phyloP scores from a whole-genome alignment of 805 yeast species.

The Wickerhamiella australiensis region DNA sequence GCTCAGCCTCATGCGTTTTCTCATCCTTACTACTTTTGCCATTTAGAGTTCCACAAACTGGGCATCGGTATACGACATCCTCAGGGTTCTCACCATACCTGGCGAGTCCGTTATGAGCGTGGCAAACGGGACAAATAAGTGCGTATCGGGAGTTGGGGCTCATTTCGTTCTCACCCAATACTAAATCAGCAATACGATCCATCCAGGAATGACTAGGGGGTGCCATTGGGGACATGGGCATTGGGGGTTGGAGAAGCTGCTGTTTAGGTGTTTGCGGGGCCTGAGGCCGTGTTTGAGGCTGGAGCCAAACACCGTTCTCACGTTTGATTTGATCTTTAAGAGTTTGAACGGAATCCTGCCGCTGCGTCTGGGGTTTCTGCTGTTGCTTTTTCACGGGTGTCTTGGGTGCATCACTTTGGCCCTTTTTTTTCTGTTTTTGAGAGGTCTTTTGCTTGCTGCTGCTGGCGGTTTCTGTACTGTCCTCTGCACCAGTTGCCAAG shows the following conservation, averaged over 20 bases:
- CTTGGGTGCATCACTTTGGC: not conserved
- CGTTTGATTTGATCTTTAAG: not conserved
- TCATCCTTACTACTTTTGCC: conserved; percentile 5
- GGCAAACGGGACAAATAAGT: conserved; percentile 55
- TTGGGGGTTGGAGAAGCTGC: not conserved
- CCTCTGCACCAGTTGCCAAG: conserved; percentile 49
- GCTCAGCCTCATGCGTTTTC: not conserved
- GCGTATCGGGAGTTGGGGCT: conserved; percentile 54
- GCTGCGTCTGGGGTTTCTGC: not conserved
- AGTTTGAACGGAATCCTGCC: no score
- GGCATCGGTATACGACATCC: conserved; percentile 47
- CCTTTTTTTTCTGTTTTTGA: not conserved
- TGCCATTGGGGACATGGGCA: not conserved
- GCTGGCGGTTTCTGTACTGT: not conserved
- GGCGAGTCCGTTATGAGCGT: conserved; percentile 67
- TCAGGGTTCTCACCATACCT: conserved; percentile 51
- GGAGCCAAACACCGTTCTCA: not conserved
- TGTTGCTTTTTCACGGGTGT: not conserved
- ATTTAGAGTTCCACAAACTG: conserved; percentile 41
- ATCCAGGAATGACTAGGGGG: conserved; percentile 29
- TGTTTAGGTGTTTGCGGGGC: not conserved
- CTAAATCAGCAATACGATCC: conserved; percentile 33
- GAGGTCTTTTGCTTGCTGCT: not conserved
- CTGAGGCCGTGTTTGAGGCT: not conserved
- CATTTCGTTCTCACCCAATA: conserved; percentile 54